Conservation (phyloP, 495 filamentous ascomycete genomes). For the Hypomontagnella submonticulosa region DNA sequence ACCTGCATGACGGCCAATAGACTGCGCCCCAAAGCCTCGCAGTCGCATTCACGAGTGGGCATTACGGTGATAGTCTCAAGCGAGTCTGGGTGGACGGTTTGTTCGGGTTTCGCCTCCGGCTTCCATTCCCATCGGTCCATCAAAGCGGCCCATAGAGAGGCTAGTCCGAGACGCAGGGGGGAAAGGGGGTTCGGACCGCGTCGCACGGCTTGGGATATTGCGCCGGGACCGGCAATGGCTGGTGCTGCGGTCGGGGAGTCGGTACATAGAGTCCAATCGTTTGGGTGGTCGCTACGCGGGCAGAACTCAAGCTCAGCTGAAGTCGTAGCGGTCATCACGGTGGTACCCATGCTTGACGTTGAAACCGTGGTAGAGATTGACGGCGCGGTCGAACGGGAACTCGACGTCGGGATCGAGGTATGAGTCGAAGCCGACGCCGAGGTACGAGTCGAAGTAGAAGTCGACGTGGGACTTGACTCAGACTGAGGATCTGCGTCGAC, state of each 20-base stretch:
- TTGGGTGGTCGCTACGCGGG: background rate
- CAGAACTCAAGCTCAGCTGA: slow-evolving; percentile 4
- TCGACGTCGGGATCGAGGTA: background rate
- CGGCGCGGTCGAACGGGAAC: background rate
- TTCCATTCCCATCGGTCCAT: too few relatives aligned
- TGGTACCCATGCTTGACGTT: background rate
- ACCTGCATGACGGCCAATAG: background rate
- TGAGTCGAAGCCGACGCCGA: background rate
- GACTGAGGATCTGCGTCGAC: background rate
- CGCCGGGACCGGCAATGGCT: background rate
- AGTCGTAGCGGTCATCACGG: background rate
- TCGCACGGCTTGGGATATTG: too few relatives aligned
- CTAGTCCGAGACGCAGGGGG: too few relatives aligned
- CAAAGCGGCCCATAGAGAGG: too few relatives aligned
- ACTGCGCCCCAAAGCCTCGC: background rate
- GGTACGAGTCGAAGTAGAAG: background rate
- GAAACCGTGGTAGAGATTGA: background rate
- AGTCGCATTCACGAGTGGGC: background rate
- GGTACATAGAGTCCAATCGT: slow-evolving; percentile 26
- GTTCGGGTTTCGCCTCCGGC: too few relatives aligned
- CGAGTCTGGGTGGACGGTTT: too few relatives aligned
- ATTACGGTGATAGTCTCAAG: too few relatives aligned
- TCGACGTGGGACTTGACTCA: background rate
- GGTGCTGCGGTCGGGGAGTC: background rate
- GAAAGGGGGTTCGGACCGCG: too few relatives aligned